These are phyloP conservation scores for Dactylella cylindrospora DNA, from an alignment of 2,329 filamentous ascomycete genomes.

Conservation along the genomic window DNA sequence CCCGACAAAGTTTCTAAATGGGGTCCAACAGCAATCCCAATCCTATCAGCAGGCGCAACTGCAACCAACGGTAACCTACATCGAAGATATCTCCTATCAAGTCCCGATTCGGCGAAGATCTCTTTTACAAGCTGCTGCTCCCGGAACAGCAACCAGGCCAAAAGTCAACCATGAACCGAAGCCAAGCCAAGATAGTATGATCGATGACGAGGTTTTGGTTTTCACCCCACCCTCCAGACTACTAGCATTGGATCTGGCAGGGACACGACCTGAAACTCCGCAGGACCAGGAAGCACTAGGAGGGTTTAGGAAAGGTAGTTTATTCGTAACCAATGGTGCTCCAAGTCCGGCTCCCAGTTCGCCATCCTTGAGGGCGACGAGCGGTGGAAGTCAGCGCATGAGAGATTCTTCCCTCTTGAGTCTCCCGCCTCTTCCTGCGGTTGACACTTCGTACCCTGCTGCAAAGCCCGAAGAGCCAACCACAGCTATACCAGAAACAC, in stretches of 20 bases:
- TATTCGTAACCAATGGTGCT: slow-evolving; percentile 36
- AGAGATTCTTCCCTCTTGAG: slow-evolving; percentile 27
- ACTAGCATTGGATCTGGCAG: slow-evolving; percentile 8
- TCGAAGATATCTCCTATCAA: slow-evolving; percentile 21
- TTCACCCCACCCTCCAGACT: slow-evolving; percentile 12
- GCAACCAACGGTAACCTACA: background rate
- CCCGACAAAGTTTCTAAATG: slow-evolving; percentile 22
- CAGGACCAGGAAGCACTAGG: slow-evolving; percentile 34
- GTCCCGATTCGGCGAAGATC: slow-evolving; percentile 29
- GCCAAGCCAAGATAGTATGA: slow-evolving; percentile 1
- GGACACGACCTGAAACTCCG: slow-evolving; percentile 25
- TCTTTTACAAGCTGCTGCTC: slow-evolving; percentile 34
- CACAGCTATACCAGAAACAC: slow-evolving; percentile 6
- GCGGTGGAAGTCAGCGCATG: slow-evolving; percentile 17
- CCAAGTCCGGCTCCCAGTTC: slow-evolving; percentile 35
- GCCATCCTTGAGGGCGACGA: slow-evolving; percentile 25
- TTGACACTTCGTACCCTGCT: background rate
- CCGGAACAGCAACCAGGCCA: slow-evolving; percentile 33
- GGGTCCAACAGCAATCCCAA: slow-evolving; percentile 10
- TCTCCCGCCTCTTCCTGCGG: slow-evolving; percentile 13
- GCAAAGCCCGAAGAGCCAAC: background rate
- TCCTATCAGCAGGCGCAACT: slow-evolving; percentile 5
- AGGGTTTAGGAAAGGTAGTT: slow-evolving; percentile 21
- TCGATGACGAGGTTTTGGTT: slow-evolving; percentile 5
- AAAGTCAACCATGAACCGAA: slow-evolving; percentile 23